These are phyloP conservation scores for Pseudomonodictys pantanalensis DNA, from an alignment of 495 filamentous ascomycete species.

Conservation along the genomic window DNA sequence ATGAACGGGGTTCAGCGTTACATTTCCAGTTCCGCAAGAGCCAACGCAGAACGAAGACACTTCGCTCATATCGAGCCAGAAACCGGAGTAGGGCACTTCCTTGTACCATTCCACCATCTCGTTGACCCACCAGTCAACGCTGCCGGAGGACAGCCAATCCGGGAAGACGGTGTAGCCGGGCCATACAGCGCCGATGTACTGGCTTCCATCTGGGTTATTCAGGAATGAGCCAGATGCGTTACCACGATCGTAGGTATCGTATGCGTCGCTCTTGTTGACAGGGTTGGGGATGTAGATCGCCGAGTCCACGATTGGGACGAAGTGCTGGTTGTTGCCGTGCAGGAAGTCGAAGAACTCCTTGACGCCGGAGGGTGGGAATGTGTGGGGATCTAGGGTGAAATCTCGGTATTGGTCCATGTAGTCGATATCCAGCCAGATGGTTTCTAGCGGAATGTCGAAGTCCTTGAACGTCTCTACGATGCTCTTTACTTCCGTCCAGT, in stretches of 20 bases:
- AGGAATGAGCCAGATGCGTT: constrained; percentile 61
- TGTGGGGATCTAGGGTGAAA: constrained; percentile 55
- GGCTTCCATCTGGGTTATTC: constrained; percentile 59
- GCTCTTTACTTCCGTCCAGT: constrained; percentile 54
- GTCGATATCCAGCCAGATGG: constrained; percentile 58
- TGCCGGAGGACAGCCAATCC: constrained; percentile 58
- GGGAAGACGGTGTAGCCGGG: constrained; percentile 63
- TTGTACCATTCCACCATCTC: constrained; percentile 50
- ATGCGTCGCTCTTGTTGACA: constrained; percentile 65
- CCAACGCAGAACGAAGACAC: constrained; percentile 76
- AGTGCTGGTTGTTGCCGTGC: constrained; percentile 68
- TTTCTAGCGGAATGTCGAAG: constrained; percentile 63
- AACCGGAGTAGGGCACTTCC: constrained; percentile 50
- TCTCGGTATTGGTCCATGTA: constrained; percentile 55
- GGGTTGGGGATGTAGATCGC: constrained; percentile 78
- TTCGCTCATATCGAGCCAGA: constrained; percentile 54
- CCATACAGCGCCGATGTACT: constrained; percentile 65
- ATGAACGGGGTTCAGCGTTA: constrained; percentile 69
- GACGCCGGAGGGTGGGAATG: constrained; percentile 51
- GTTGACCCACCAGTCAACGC: constrained; percentile 68
- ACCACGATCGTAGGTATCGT: constrained; percentile 66
- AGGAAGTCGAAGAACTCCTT: constrained; percentile 62
- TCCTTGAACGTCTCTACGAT: constrained; percentile 58
- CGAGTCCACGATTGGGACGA: constrained; percentile 79
- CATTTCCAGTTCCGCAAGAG: constrained; percentile 67